These are phyloP conservation scores for Candida taoyuanica DNA, from an alignment of 805 yeast genomes.

Conservation along the genomic window DNA sequence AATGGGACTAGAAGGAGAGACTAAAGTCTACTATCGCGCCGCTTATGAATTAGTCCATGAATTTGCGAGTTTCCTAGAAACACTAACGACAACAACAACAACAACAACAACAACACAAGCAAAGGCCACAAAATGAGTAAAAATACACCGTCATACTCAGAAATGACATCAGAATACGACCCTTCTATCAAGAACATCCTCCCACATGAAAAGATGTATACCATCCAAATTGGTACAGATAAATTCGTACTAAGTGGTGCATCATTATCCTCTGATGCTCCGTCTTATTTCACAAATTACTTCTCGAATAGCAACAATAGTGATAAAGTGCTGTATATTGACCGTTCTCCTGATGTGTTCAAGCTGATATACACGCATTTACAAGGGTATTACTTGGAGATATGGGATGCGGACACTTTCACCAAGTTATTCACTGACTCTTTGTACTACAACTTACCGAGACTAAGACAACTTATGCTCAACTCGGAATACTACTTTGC, in stretches of 20 bases:
- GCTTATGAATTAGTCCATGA: no score
- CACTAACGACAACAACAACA: no score
- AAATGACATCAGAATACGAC: slow-evolving; percentile 19
- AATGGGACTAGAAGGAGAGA: no score
- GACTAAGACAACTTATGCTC: slow-evolving; percentile 44
- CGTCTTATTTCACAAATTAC: slow-evolving; percentile 79
- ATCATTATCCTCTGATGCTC: slow-evolving; percentile 79
- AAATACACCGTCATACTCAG: background rate
- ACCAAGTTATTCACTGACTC: slow-evolving; percentile 66
- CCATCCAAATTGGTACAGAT: slow-evolving; percentile 64
- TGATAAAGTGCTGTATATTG: slow-evolving; percentile 52
- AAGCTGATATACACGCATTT: slow-evolving; percentile 63
- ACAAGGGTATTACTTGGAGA: slow-evolving; percentile 70
- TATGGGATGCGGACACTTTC: slow-evolving; percentile 57
- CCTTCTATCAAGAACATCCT: slow-evolving; percentile 47
- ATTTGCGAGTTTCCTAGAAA: no score
- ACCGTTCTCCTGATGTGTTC: slow-evolving; percentile 69
- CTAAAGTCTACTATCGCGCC: no score
- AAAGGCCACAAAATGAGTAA: background rate
- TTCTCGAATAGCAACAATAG: slow-evolving; percentile 41
- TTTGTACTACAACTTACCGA: slow-evolving; percentile 60
- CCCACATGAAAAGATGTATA: slow-evolving; percentile 66
- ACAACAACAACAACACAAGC: no score
- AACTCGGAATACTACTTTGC: slow-evolving; percentile 53
- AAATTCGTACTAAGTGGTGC: slow-evolving; percentile 70